Conservation (phyloP, 83 land plant species). For the Picea engelmannii region DNA sequence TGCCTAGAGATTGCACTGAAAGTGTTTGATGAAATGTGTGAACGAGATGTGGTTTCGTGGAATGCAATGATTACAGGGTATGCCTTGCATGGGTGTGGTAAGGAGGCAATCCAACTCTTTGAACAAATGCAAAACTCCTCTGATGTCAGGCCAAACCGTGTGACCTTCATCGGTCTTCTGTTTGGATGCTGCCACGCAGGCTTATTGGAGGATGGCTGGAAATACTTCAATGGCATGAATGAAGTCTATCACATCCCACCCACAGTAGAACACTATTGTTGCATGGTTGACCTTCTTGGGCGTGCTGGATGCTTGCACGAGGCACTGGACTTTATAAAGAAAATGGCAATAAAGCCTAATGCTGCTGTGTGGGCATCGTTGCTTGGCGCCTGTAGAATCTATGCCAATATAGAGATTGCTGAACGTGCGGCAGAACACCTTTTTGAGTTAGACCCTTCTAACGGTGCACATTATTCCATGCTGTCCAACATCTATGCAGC, state of each 20-base stretch:
- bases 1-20: slow-evolving; percentile 27
- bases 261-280: slow-evolving; percentile 27
- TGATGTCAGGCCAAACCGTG: slow-evolving; percentile 22
- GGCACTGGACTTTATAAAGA: slow-evolving; percentile 29
- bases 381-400: slow-evolving; percentile 33
- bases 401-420: slow-evolving; percentile 30
- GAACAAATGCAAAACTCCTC: slow-evolving; percentile 27
- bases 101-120: slow-evolving; percentile 29
- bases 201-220: slow-evolving; percentile 31
- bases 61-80: slow-evolving; percentile 51
- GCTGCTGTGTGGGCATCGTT: slow-evolving; percentile 45
- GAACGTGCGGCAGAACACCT: slow-evolving; percentile 27
- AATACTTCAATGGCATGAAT: slow-evolving; percentile 29
- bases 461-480: slow-evolving; percentile 29
- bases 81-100: slow-evolving; percentile 38
- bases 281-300: slow-evolving; percentile 42
- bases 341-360: slow-evolving; percentile 24
- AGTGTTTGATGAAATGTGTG: slow-evolving; percentile 22
- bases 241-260: slow-evolving; percentile 19
- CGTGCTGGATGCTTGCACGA: slow-evolving; percentile 29
- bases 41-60: slow-evolving; percentile 36
- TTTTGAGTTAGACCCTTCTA: slow-evolving; percentile 21
- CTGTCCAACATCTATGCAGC: slow-evolving; percentile 41
- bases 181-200: slow-evolving; percentile 51
- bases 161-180: slow-evolving; percentile 40